Evolutionary conservation across 805 yeast species (phyloP).

Genomic region (Zygosaccharomyces siamensis): DNA sequence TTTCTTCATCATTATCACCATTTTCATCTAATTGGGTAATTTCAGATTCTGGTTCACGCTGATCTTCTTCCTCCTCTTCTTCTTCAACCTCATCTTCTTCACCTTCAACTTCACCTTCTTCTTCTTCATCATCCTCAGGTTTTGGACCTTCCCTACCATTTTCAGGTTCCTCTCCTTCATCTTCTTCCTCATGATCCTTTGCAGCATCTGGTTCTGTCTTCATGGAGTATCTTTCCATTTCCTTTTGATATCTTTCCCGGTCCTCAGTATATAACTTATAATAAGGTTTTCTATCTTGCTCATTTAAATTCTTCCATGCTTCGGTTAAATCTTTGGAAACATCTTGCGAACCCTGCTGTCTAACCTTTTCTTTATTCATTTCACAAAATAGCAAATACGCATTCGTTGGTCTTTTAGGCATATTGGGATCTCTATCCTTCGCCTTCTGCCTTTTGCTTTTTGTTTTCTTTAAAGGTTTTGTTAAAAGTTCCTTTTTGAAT

Average conservation of each 20-base stretch:
- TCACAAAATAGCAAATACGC: constrained; percentile 88
- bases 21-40: constrained; percentile 18
- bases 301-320: constrained; percentile 73
- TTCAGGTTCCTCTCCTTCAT: constrained; percentile 17
- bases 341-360: constrained; percentile 56
- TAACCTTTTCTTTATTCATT: constrained; percentile 68
- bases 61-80: constrained; percentile 19
- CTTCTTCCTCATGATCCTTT: constrained; percentile 20
- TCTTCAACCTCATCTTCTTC: constrained; percentile 31
- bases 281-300: constrained; percentile 66
- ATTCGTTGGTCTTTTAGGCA: constrained; percentile 86
- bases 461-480: constrained; percentile 23
- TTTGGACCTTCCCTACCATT: constrained; percentile 9
- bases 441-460: constrained; percentile 33
- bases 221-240: constrained; percentile 51
- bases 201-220: constrained; percentile 18
- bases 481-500: constrained; percentile 24
- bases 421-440: constrained; percentile 67
- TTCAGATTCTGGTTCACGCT: constrained; percentile 19
- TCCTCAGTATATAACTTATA: constrained; percentile 74
- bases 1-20: constrained; percentile 13
- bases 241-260: constrained; percentile 65
- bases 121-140: constrained; percentile 26
- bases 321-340: constrained; percentile 76
- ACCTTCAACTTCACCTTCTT: constrained; percentile 23